These are phyloP conservation scores for Phytophthora vignae DNA, from an alignment of 352 stramenopile species.

Conservation along the genomic window DNA sequence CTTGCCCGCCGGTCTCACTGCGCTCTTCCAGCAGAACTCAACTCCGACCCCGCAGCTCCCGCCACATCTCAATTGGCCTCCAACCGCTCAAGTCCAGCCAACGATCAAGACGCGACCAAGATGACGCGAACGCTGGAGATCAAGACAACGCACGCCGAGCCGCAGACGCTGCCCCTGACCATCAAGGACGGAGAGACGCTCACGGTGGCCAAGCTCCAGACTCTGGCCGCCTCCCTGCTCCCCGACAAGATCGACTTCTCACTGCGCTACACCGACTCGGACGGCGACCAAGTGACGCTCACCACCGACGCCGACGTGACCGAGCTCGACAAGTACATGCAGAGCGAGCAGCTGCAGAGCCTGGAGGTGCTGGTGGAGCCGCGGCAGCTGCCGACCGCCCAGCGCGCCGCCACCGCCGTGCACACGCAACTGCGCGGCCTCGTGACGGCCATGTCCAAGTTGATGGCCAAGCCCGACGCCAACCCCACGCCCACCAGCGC, in stretches of 20 bases:
- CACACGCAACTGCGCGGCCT: conserved; percentile 48
- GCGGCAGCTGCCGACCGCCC: neutral
- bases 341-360: conserved; percentile 38
- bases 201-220: conserved; percentile 35
- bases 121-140: conserved; percentile 38
- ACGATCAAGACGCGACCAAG: conserved; percentile 10
- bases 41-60: neutral
- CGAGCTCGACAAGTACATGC: conserved; percentile 55
- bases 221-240: conserved; percentile 14
- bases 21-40: neutral
- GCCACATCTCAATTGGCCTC: conserved; percentile 37
- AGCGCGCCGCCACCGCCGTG: conserved; percentile 28
- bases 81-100: conserved; percentile 7
- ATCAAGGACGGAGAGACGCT: conserved; percentile 26
- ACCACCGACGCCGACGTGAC: conserved; percentile 52
- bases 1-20: neutral
- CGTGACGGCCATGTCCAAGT: conserved; percentile 54
- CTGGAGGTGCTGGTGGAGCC: conserved; percentile 41
- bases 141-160: conserved; percentile 23
- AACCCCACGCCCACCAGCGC: conserved; percentile 39
- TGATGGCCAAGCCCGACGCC: conserved; percentile 43
- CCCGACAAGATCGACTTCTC: conserved; percentile 18
- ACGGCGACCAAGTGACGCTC: conserved; percentile 60
- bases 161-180: conserved; percentile 30
- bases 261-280: conserved; percentile 56